Evolutionary conservation across 2,329 filamentous ascomycete species (phyloP), one percentile per base, ranked within the genome.

Genomic region (Cladosporium sp.): DNA sequence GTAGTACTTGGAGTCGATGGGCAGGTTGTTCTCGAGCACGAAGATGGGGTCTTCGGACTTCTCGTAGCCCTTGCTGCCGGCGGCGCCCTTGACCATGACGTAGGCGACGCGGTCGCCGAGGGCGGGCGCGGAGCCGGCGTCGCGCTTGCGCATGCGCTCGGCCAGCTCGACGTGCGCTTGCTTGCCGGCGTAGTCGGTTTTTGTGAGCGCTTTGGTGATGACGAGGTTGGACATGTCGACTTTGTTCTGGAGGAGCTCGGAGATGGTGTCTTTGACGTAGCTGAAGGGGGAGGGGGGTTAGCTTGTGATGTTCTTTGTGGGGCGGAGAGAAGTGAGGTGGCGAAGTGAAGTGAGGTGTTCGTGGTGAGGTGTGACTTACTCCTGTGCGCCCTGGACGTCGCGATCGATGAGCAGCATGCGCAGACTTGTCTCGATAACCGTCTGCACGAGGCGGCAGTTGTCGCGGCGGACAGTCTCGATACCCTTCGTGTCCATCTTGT

Each of bases 401-500:
- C 84, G 86, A 60, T 98, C 91, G 57, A 98, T 96, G 62, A 98
- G 74, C 63, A 98, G 89, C 85, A 96, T 97, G 61, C 89, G 82
- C 59, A 98, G 74, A 18, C 95, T 92, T 52, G 93, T 97, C 71
- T 98, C 93, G 64, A 98, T 97, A 54, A 97, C 93, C 3, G 87
- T 96, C 71, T 97, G 92, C 13, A 97, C 93, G 55, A 98, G 75
- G 49, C 93, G 78, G 68, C 93, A 98, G 68, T 98, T 98, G 70
- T 98, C 93, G 78, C 93, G 81, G 61, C 93, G 86, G 43, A 98
- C 95, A 3, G 93, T 98, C 72, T 98, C 93, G 60, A 98, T 97
- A 78, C 93, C 93, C 70, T 98, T 98, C 55, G 89, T 97, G 71
- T 98, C 93, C 95, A 98, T 98, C 77, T 97, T 98, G 79, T 98